Evolutionary conservation across 352 stramenopile species (phyloP).

Genomic region (Phytophthora capsici): DNA sequence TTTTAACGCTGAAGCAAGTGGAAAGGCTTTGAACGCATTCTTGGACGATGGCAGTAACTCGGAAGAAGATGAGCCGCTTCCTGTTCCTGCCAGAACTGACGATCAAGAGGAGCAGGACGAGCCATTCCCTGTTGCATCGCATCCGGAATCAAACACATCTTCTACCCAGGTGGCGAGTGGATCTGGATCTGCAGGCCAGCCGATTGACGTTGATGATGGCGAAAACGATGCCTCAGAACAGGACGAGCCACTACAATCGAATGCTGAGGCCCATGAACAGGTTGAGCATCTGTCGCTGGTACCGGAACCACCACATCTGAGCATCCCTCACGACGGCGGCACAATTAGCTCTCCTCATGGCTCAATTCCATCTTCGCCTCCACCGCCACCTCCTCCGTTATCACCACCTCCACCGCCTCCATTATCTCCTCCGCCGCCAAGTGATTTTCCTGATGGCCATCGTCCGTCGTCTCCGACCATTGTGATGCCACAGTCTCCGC

Average conservation of each 20-base stretch:
- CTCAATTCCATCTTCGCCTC: constrained; percentile 33
- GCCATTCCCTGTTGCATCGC: constrained; percentile 29
- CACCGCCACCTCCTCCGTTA: constrained; percentile 54
- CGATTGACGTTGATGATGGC: constrained; percentile 36
- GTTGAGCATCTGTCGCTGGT: constrained; percentile 22
- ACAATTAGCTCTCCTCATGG: constrained; percentile 19
- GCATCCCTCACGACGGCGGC: constrained; percentile 2
- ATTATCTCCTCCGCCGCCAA: constrained; percentile 31
- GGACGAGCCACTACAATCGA: constrained; percentile 56
- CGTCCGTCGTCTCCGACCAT: constrained; percentile 49
- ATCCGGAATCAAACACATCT: neutral
- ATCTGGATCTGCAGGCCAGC: constrained; percentile 13
- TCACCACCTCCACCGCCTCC: constrained; percentile 53
- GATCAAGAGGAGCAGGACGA: constrained; percentile 40
- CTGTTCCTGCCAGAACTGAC: constrained; percentile 33
- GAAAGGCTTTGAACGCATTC: constrained; percentile 77
- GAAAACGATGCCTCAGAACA: constrained; percentile 57
- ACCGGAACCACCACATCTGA: constrained; percentile 6
- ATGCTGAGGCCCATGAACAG: constrained; percentile 11
- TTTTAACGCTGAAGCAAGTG: constrained; percentile 71
- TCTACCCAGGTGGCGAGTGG: neutral
- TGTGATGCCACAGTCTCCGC: constrained; percentile 44
- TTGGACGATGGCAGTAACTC: constrained; percentile 68
- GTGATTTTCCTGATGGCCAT: constrained; percentile 14
- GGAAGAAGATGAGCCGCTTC: constrained; percentile 72